phyloP scores from a whole-genome alignment of 2,329 filamentous ascomycete genomes.

The Rasamsonia emersonii region DNA sequence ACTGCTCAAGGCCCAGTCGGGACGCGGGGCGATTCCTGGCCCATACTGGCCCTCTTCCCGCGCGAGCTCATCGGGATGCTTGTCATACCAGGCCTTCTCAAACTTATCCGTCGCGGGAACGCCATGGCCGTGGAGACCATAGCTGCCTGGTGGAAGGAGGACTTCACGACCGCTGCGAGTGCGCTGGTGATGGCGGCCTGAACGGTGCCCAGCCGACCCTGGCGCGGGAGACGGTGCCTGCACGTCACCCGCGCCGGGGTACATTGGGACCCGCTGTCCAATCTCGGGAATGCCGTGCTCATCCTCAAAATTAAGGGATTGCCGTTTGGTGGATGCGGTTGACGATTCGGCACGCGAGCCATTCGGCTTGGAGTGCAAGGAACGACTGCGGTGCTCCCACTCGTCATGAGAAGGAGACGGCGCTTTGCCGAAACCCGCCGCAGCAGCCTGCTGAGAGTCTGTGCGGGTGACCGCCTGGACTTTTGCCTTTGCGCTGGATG shows the following conservation, averaged over 20 bases:
- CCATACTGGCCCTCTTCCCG: slow-evolving; percentile 65
- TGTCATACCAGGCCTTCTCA: slow-evolving; percentile 85
- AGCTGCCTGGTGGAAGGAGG: slow-evolving; percentile 75
- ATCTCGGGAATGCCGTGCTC: slow-evolving; percentile 89
- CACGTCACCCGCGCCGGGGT: slow-evolving; percentile 84
- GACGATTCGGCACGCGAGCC: slow-evolving; percentile 42
- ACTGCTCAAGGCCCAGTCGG: slow-evolving; percentile 78
- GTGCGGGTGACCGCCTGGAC: slow-evolving; percentile 81
- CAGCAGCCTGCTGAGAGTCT: slow-evolving; percentile 76
- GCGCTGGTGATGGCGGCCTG: slow-evolving; percentile 55
- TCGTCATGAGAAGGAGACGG: slow-evolving; percentile 40
- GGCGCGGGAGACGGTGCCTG: slow-evolving; percentile 84
- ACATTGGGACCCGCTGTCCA: slow-evolving; percentile 87
- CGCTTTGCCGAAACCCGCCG: slow-evolving; percentile 69
- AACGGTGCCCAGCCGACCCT: slow-evolving; percentile 29
- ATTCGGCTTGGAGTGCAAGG: slow-evolving; percentile 56
- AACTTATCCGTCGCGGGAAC: slow-evolving; percentile 68
- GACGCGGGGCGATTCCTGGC: slow-evolving; percentile 49
- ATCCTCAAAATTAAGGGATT: slow-evolving; percentile 54
- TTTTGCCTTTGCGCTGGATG: slow-evolving; percentile 70
- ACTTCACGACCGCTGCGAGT: slow-evolving; percentile 64
- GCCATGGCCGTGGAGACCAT: slow-evolving; percentile 85
- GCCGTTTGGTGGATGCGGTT: slow-evolving; percentile 41
- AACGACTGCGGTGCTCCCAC: slow-evolving; percentile 46
- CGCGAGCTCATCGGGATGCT: slow-evolving; percentile 70